Percentiles rank a stretch among this genome's conserved stretches.
Evolutionary conservation across 192 early-diverging fungal genomes (phyloP).

Genomic region (Dissophora ornata): DNA sequence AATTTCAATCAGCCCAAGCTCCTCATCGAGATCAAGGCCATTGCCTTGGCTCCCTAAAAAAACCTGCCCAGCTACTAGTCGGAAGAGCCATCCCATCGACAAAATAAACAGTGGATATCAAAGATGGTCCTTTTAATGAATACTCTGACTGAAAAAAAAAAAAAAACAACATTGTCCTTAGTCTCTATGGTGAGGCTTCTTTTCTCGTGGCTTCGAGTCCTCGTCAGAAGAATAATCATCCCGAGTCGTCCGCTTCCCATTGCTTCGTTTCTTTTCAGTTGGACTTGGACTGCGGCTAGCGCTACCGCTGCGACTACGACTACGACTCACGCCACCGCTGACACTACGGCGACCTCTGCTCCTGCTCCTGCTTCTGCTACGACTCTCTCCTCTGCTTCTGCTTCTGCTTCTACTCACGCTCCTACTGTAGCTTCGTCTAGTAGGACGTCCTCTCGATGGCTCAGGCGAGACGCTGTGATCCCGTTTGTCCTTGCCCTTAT

Average conservation of each 20-base stretch:
- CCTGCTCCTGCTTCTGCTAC: constrained; percentile 14
- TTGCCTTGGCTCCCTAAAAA: constrained; percentile 57
- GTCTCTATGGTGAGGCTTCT: constrained; percentile 7
- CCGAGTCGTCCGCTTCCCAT: constrained; percentile 9
- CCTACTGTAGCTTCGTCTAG: constrained; percentile 16
- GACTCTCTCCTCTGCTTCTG: constrained; percentile 17
- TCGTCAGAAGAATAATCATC: constrained; percentile 14
- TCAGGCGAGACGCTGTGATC: constrained; percentile 6
- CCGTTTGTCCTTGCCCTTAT: constrained; percentile 1
- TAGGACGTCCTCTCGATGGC: constrained; percentile 8
- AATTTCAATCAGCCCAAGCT: constrained; percentile 69
- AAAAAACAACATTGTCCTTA: too few relatives aligned
- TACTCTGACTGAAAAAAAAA: too few relatives aligned
- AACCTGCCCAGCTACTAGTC: not conserved
- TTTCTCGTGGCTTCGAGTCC: constrained; percentile 8
- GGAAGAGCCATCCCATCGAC: not conserved
- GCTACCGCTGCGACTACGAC: constrained; percentile 36
- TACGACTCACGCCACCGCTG: constrained; percentile 8
- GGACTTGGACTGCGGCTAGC: constrained; percentile 24
- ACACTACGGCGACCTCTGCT: not conserved
- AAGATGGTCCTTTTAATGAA: too few relatives aligned
- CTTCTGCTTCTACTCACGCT: constrained; percentile 44
- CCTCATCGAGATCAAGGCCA: constrained; percentile 75
- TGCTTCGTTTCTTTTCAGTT: not conserved
- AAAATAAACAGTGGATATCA: too few relatives aligned